phyloP scores from a whole-genome alignment of 352 stramenopile genomes.

The Pythium coloratum region DNA sequence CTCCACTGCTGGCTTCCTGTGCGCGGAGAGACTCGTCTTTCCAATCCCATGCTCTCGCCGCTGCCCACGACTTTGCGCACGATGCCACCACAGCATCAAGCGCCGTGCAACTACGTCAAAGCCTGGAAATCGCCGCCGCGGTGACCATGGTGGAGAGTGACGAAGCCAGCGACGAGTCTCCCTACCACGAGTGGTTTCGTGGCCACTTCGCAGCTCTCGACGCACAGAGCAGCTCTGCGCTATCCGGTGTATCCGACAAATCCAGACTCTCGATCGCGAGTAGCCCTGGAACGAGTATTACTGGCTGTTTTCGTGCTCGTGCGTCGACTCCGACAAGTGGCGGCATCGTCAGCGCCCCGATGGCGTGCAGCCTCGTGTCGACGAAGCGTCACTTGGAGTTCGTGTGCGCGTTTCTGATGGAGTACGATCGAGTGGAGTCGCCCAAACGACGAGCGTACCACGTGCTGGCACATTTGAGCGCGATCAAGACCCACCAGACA shows the following conservation, averaged over 20 bases:
- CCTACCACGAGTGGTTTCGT: constrained; percentile 35
- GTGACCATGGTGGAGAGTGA: constrained; percentile 2
- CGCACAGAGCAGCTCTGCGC: not conserved
- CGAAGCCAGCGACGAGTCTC: constrained; percentile 8
- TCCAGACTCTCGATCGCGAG: constrained; percentile 3
- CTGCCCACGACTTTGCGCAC: constrained; percentile 37
- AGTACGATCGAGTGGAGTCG: constrained; percentile 31
- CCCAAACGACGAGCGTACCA: constrained; percentile 19
- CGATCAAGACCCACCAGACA: constrained; percentile 40
- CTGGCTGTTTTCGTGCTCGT: not conserved
- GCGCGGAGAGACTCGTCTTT: constrained; percentile 20
- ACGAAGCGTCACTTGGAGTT: constrained; percentile 43
- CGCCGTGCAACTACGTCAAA: constrained; percentile 21
- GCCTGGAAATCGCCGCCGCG: constrained; percentile 33
- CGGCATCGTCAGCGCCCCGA: not conserved
- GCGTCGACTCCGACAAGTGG: not conserved
- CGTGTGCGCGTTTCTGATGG: constrained; percentile 38
- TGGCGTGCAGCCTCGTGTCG: constrained; percentile 22
- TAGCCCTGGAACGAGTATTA: not conserved
- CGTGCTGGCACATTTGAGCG: constrained; percentile 35
- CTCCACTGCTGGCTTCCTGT: constrained; percentile 18
- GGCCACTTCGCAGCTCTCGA: constrained; percentile 13
- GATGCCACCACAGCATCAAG: constrained; percentile 28
- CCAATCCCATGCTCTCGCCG: constrained; percentile 23
- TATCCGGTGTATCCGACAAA: not conserved